Evolutionary conservation across 208 protist species (phyloP).

Genomic region (Angomonas ambiguus): DNA sequence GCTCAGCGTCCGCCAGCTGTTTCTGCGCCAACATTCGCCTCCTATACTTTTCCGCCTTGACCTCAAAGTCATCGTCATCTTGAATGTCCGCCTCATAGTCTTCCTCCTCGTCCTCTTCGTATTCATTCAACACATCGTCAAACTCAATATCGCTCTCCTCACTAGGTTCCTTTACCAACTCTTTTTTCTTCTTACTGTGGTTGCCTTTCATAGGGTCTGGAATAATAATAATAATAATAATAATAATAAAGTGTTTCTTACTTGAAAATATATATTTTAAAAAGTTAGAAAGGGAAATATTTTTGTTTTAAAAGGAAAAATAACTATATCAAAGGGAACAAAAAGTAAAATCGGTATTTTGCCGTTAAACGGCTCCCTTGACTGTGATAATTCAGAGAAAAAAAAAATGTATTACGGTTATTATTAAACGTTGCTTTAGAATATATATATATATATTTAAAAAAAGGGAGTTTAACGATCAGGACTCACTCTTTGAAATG

Average conservation of each 20-base stretch:
- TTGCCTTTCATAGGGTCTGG: constrained; percentile 1
- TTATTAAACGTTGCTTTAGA: constrained; percentile 2
- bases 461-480: too few relatives aligned
- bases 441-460: not conserved
- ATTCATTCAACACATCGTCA: constrained; percentile 39
- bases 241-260: not conserved
- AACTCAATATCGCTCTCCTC: constrained; percentile 44
- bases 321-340: not conserved
- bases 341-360: not conserved
- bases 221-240: not conserved
- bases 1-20: constrained; percentile 63
- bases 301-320: constrained; percentile 1
- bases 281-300: not conserved
- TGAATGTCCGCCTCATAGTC: constrained; percentile 42
- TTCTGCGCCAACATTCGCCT: constrained; percentile 55
- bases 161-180: constrained; percentile 5
- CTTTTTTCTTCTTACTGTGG: not conserved
- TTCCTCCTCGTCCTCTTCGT: constrained; percentile 38
- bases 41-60: constrained; percentile 70
- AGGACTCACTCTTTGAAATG: constrained; percentile 40
- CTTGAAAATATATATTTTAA: not conserved
- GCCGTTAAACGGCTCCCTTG: not conserved
- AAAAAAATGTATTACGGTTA: not conserved
- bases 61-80: constrained; percentile 83
- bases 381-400: not conserved